A percentile compares a stretch with the other conserved stretches of the same genome.
Conservation (phyloP, 768 basidiomycete genomes). For the Holtermanniella nyarrowii region DNA sequence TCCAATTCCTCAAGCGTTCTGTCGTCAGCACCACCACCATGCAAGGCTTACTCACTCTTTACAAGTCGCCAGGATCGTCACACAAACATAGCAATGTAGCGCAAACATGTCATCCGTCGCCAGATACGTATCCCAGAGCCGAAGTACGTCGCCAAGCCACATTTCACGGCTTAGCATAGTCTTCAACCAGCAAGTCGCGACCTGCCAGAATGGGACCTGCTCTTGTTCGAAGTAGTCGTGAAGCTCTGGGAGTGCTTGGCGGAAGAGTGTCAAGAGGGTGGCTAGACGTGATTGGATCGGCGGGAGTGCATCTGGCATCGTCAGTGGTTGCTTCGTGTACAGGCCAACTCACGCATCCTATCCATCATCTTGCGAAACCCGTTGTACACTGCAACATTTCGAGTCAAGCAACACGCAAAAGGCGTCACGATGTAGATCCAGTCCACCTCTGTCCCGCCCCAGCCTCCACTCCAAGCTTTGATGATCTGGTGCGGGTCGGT, state of each 20-base stretch:
- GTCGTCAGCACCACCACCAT: background rate
- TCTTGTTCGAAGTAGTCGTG: conserved; percentile 34
- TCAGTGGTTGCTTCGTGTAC: background rate
- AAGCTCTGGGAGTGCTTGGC: conserved; percentile 24
- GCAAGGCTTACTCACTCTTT: conserved; percentile 22
- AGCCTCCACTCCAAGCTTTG: background rate
- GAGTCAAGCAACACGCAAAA: conserved; percentile 24
- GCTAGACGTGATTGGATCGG: conserved; percentile 26
- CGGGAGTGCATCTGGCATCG: conserved; percentile 7
- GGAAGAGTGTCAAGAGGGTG: conserved; percentile 25
- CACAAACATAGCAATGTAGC: conserved; percentile 35
- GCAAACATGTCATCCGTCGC: conserved; percentile 35
- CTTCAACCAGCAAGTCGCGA: conserved; percentile 26
- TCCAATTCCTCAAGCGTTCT: conserved; percentile 35
- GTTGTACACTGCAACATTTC: conserved; percentile 25
- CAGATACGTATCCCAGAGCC: conserved; percentile 34
- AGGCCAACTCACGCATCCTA: conserved; percentile 21
- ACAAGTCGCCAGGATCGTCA: conserved; percentile 28
- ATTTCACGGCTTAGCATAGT: conserved; percentile 26
- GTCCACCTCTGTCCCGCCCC: conserved; percentile 12
- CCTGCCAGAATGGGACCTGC: conserved; percentile 25
- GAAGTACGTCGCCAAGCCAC: conserved; percentile 31
- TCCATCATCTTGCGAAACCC: conserved; percentile 29
- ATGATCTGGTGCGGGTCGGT: conserved; percentile 12
- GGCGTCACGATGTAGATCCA: conserved; percentile 32